phyloP scores from a whole-genome alignment of 805 yeast genomes.

The Hanseniaspora nectarophila region DNA sequence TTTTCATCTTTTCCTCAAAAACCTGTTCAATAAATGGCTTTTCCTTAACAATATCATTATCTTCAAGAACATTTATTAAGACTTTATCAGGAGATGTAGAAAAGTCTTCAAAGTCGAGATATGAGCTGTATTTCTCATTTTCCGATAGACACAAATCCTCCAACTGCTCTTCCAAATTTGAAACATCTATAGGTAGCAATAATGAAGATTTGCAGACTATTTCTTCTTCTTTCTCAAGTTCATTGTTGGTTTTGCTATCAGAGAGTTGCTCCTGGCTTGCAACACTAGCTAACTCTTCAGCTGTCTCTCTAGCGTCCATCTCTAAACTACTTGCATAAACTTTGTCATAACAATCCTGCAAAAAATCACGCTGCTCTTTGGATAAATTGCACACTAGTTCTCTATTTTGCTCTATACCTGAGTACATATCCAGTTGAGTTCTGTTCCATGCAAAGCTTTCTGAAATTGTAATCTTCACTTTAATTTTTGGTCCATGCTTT shows the following conservation, averaged over 20 bases:
- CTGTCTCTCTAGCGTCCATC: not conserved
- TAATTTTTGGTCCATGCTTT: not conserved
- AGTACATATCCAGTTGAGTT: not conserved
- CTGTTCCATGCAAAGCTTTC: not conserved
- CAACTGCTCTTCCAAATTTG: not conserved
- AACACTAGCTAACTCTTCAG: no score
- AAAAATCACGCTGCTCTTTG: not conserved
- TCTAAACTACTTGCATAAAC: not conserved
- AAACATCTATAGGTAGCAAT: no score
- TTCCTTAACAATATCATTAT: not conserved
- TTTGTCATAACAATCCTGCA: not conserved
- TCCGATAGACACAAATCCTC: not conserved
- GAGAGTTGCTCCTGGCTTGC: no score
- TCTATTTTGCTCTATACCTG: not conserved
- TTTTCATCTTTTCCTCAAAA: not conserved
- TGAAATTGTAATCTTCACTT: not conserved
- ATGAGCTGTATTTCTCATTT: not conserved
- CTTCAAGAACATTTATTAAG: not conserved
- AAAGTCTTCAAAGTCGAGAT: not conserved
- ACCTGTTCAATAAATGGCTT: not conserved
- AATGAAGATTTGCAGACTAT: no score
- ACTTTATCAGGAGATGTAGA: not conserved
- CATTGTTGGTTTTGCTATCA: no score
- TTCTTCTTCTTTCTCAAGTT: not conserved
- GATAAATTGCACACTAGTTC: not conserved